Percentiles rank a stretch among this genome's conserved stretches.
phyloP scores from a whole-genome alignment of 2,329 filamentous ascomycete species.

The Cytospora piceicola region DNA sequence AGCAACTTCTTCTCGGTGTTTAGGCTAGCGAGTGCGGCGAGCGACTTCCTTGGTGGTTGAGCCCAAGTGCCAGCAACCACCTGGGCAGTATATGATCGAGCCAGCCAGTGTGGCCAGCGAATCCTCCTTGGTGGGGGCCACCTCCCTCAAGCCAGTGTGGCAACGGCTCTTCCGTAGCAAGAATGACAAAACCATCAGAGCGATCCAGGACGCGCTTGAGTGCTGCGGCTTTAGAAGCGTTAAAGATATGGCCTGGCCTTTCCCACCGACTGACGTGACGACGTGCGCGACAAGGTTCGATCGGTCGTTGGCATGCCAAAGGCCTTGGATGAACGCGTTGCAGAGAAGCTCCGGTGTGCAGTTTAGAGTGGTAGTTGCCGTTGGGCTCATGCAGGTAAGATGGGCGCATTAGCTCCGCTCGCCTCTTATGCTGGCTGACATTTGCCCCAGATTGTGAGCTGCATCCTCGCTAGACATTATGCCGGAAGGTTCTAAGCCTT shows the following conservation, averaged over 20 bases:
- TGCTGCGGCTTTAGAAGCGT: constrained; percentile 68
- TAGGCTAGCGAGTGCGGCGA: too few relatives aligned
- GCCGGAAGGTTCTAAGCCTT: neutral
- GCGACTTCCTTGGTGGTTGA: too few relatives aligned
- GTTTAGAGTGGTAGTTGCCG: constrained; percentile 56
- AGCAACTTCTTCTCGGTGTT: too few relatives aligned
- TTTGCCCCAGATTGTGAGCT: constrained; percentile 14
- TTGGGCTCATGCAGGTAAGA: constrained; percentile 60
- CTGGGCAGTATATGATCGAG: too few relatives aligned
- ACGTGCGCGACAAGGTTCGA: constrained; percentile 52
- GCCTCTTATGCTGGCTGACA: neutral
- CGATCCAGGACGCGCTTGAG: constrained; percentile 66
- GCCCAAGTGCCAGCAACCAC: too few relatives aligned
- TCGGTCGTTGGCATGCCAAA: constrained; percentile 53
- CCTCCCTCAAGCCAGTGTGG: constrained; percentile 63
- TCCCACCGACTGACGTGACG: constrained; percentile 42
- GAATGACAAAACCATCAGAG: constrained; percentile 53
- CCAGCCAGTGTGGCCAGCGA: constrained; percentile 39
- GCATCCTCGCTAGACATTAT: constrained; percentile 15
- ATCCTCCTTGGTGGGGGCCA: constrained; percentile 46
- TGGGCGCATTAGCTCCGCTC: neutral
- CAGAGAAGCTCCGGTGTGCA: constrained; percentile 57
- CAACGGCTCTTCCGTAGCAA: constrained; percentile 54
- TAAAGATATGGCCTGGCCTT: constrained; percentile 67
- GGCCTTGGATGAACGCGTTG: constrained; percentile 60